Base-by-base conservation (phyloP, 164 flowering plant genomes). In the Taxillus chinensis region DNA sequence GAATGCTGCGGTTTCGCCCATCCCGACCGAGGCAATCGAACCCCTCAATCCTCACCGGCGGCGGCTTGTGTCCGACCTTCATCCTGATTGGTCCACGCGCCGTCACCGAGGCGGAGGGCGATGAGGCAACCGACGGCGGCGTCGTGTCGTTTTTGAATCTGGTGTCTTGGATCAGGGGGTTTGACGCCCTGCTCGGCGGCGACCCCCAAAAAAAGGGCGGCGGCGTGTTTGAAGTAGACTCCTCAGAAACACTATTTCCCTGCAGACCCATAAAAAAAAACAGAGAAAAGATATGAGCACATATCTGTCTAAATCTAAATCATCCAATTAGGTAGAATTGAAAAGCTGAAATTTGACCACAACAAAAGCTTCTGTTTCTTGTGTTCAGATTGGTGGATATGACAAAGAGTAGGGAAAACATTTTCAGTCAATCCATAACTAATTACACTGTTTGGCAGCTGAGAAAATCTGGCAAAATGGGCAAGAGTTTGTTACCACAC, bases 171-270 rank as follows among this genome's bases (percentile, higher is more conserved):
- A 71, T 65, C 39, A 77, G 14, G 15, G 83, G 83, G 45, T 79
- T 79, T 9, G 80, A 59, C 12, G 80, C 75, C 66, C 83, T 70
- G 62, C 59, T 68, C 10, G 83, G 83, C 10, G 83, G 83, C 5
- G 83, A 77, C n/a, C 83, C 80, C 12, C 41, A 39, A 46, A 70
- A 79, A 74, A 55, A 79, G n/a, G 78, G 83, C 9, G 83, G 83
- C 11, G 83, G 72, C 62, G 79, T 69, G 5, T 4, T 5, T 57
- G 37, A 57, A n/a, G 52, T 54, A 13, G 62, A 27, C 41, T 27
- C 66, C 16, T 64, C 75, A 0, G 53, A 15, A 41, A 63, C 74
- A 70, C 56, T 60, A 55, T 64, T 62, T 43, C 69, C 78, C 81
- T 78, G 73, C 10, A 9, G 10, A 43, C 7, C 10, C 46, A 43